Percentiles rank a stretch among this genome's conserved stretches.
phyloP scores from a whole-genome alignment of 2,329 filamentous ascomycete genomes.

The Aspergillus latus region DNA sequence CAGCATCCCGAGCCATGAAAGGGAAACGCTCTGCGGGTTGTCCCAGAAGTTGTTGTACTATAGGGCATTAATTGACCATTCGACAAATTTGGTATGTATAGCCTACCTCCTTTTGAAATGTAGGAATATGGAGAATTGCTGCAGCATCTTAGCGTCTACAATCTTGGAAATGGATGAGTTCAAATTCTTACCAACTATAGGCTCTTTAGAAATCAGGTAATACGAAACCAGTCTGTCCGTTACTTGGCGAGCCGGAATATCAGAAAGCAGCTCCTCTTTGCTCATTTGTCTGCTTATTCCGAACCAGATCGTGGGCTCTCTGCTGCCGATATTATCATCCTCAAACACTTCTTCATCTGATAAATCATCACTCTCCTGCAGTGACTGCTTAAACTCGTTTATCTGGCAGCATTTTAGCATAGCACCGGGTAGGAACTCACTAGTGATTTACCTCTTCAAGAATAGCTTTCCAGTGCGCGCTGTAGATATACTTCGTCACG shows the following conservation, averaged over 20 bases:
- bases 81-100: not conserved
- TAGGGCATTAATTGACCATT: not conserved
- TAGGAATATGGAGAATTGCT: conserved; percentile 34
- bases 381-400: conserved; percentile 34
- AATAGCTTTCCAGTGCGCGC: conserved; percentile 39
- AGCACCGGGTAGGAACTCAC: not conserved
- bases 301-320: conserved; percentile 31
- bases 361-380: conserved; percentile 24
- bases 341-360: conserved; percentile 28
- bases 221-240: conserved; percentile 37
- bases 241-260: conserved; percentile 31
- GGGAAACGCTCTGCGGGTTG: conserved; percentile 26
- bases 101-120: conserved; percentile 33
- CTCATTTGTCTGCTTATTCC: conserved; percentile 25
- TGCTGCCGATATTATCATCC: conserved; percentile 19
- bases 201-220: conserved; percentile 36
- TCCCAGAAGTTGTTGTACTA: conserved; percentile 36
- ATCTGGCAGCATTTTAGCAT: conserved; percentile 24
- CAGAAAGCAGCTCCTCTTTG: conserved; percentile 35
- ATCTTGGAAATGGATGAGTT: not conserved
- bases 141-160: not conserved
- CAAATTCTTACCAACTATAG: conserved; percentile 28
- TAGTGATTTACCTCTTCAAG: conserved; percentile 36
- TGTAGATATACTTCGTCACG: conserved; percentile 38
- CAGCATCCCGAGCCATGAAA: conserved; percentile 34